phyloP scores from a whole-genome alignment of 2,329 filamentous ascomycete genomes.

The Pestalotiopsis fici region DNA sequence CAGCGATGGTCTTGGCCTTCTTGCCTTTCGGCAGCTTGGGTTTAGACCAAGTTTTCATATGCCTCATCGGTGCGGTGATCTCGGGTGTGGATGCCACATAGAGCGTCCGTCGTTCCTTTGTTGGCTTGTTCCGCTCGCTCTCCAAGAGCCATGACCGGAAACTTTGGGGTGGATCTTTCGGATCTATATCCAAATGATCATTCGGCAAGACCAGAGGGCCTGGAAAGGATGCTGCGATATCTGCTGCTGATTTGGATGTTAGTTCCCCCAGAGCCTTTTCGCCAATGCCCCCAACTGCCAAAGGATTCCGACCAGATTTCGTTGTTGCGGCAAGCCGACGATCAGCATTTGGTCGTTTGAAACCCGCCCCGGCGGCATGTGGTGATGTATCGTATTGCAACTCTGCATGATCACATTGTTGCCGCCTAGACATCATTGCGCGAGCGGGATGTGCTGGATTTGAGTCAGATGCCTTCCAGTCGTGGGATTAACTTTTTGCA shows the following conservation, averaged over 20 bases:
- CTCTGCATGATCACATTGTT: constrained; percentile 15
- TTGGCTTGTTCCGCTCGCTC: constrained; percentile 50
- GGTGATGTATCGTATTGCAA: constrained; percentile 30
- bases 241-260: constrained; percentile 15
- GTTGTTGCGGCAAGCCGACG: constrained; percentile 31
- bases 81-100: constrained; percentile 53
- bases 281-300: constrained; percentile 9
- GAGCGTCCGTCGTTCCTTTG: constrained; percentile 43
- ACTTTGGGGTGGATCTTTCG: constrained; percentile 51
- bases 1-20: not conserved
- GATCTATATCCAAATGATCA: constrained; percentile 58
- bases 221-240: constrained; percentile 46
- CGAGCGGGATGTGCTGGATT: not conserved
- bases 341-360: constrained; percentile 24
- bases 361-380: constrained; percentile 29
- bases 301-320: constrained; percentile 25
- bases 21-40: constrained; percentile 19
- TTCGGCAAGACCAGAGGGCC: constrained; percentile 59
- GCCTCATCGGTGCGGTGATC: constrained; percentile 33
- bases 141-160: constrained; percentile 50
- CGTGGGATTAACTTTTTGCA: too few relatives aligned
- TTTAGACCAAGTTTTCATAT: constrained; percentile 44
- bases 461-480: not conserved
- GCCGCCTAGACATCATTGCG: not conserved
- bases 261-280: constrained; percentile 15